Base-by-base conservation (phyloP, 2,329 filamentous ascomycete species). In the Paraphaeosphaeria minitans region DNA sequence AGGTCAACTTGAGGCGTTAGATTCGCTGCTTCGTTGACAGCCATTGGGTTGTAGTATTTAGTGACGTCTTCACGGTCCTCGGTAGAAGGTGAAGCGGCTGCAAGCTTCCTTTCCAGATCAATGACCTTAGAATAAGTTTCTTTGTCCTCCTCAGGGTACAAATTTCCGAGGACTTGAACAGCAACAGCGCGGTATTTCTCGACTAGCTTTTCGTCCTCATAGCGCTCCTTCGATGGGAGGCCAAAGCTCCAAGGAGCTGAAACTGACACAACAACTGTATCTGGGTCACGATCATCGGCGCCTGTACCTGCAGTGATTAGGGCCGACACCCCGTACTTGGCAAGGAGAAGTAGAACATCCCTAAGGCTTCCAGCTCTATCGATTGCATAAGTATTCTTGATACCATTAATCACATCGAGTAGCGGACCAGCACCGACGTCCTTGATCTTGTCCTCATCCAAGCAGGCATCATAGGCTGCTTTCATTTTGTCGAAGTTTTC, bases 401-500 rank as follows among this genome's bases (percentile, higher is more conserved):
- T 22, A 7, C 21, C 21, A 13, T 45, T 21, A 13, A 45, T 19
- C 19, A 45, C 42, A 24, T 45, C n/a, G 22, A 45, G 42, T 45
- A 91, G 70, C 1, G 87, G 87, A 59, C 79, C 70, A 14, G 83
- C 75, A 2, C 87, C 87, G 16, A 80, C 69, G 43, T 82, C 72
- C 61, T 82, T 80, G 48, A 89, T 81, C 6, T 77, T 73, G 8
- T 81, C 77, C 66, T 87, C 83, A 65, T 90, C 81, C 75, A 88
- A 82, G 68, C 89, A 91, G 39, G 87, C 82, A 59, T 84, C 76
- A 66, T 90, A 91, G 2, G 82, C 84, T 39, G 81, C 74, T 71
- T 88, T 84, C 63, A 91, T 74, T 71, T 87, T 87, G 57, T 83
- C 74, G 68, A 90, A 90, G 68, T 89, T 90, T 29, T 82, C 75